Evolutionary conservation across 306 rosid species (phyloP).

Genomic region (Dicorynia guianensis): DNA sequence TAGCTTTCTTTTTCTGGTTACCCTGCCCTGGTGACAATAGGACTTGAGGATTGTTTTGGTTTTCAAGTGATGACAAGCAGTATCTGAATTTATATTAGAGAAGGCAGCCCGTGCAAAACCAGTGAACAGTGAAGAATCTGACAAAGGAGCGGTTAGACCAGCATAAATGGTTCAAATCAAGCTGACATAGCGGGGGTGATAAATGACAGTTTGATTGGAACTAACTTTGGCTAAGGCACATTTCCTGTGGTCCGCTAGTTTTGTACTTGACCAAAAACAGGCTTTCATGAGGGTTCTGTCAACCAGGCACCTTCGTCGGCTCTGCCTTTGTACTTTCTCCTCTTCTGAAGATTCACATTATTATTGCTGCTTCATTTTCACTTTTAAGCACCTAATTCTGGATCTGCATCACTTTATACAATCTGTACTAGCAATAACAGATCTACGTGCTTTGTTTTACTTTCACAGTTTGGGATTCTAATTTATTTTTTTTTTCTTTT

Average conservation of each 20-base stretch:
- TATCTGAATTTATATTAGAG: conserved; percentile 19
- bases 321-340: conserved; percentile 38
- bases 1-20: not conserved
- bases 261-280: conserved; percentile 30
- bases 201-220: conserved; percentile 30
- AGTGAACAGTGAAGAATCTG: conserved; percentile 27
- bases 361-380: conserved; percentile 16
- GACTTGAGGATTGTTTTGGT: not conserved
- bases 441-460: not conserved
- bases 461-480: not conserved
- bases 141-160: conserved; percentile 21
- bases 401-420: not conserved
- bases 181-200: conserved; percentile 16
- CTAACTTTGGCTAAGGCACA: conserved; percentile 32
- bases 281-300: conserved; percentile 18
- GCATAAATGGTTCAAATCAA: conserved; percentile 34
- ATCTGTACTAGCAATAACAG: not conserved
- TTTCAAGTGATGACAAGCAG: conserved; percentile 14
- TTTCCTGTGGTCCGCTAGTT: conserved; percentile 49
- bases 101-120: not conserved
- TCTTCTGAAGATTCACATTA: conserved; percentile 28
- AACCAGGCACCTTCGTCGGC: conserved; percentile 38
- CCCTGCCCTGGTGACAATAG: not conserved
- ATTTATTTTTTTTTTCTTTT: no score
- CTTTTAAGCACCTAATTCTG: not conserved